phyloP scores from a whole-genome alignment of 768 basidiomycete species.

The Mycena leptocephala region DNA sequence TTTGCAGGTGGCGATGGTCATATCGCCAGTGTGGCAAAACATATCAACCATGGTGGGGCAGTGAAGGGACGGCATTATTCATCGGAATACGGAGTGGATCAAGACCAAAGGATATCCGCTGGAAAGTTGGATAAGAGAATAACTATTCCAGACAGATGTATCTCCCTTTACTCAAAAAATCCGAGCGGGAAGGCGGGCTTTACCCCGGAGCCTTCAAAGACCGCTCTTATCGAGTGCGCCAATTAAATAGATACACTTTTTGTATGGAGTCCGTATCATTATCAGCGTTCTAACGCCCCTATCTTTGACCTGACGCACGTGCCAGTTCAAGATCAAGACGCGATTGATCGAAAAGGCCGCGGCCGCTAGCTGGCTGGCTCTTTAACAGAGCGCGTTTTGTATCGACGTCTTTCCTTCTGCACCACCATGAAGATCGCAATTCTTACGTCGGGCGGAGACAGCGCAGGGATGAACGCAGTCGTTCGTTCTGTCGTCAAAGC shows the following conservation, averaged over 20 bases:
- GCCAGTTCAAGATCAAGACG: not conserved
- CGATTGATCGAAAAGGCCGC: not conserved
- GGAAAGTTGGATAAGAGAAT: conserved; percentile 60
- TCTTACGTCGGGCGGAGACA: conserved; percentile 97
- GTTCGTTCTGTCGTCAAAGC: conserved; percentile 95
- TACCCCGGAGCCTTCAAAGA: not conserved
- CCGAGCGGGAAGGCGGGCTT: conserved; percentile 35
- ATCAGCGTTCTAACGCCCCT: conserved; percentile 1
- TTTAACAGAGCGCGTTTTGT: not conserved
- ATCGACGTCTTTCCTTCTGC: not conserved
- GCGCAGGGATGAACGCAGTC: conserved; percentile 97
- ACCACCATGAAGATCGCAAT: conserved; percentile 89
- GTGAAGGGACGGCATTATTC: too few species aligned
- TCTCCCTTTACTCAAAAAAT: conserved; percentile 47
- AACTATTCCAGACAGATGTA: conserved; percentile 47
- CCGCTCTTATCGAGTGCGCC: not conserved
- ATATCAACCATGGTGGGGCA: conserved; percentile 55
- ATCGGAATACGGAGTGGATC: conserved; percentile 37
- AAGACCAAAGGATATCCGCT: conserved; percentile 53
- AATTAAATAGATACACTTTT: too few species aligned
- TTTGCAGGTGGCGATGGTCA: too few species aligned
- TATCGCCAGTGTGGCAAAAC: conserved; percentile 51
- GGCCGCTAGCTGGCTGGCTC: not conserved
- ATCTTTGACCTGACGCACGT: not conserved
- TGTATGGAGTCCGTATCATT: too few species aligned